Conservation (phyloP, 768 basidiomycete species). For the Pulveroboletus frians region DNA sequence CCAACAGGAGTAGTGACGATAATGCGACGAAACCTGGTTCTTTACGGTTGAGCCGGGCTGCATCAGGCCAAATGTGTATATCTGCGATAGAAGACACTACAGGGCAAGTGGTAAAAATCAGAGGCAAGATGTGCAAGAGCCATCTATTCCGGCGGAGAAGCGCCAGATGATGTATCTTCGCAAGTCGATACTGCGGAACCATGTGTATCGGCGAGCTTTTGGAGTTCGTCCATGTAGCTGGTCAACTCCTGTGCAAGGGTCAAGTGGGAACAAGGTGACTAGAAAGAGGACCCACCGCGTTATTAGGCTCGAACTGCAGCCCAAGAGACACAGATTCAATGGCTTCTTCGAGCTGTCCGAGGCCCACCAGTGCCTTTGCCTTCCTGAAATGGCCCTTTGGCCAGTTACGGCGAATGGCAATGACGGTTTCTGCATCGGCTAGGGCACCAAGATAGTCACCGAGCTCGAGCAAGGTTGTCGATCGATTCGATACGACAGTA, state of each 20-base stretch:
- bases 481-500: conserved; percentile 85
- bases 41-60: neutral
- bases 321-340: conserved; percentile 79
- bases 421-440: conserved; percentile 88
- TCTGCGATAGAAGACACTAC: conserved; percentile 3
- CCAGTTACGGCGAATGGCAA: conserved; percentile 81
- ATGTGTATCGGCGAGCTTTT: conserved; percentile 19
- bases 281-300: conserved; percentile 37
- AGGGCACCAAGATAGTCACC: conserved; percentile 74
- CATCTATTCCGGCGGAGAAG: conserved; percentile 12
- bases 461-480: conserved; percentile 76
- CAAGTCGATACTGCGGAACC: neutral
- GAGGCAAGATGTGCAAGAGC: neutral
- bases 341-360: conserved; percentile 68
- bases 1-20: neutral
- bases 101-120: conserved; percentile 1
- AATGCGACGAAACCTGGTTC: neutral
- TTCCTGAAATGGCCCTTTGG: conserved; percentile 95
- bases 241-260: conserved; percentile 27
- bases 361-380: conserved; percentile 78
- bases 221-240: conserved; percentile 29
- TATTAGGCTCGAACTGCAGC: conserved; percentile 75
- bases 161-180: neutral
- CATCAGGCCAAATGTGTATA: neutral
- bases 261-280: neutral